Conservation (phyloP, 2,329 filamentous ascomycete genomes). For the Alternaria viburni region DNA sequence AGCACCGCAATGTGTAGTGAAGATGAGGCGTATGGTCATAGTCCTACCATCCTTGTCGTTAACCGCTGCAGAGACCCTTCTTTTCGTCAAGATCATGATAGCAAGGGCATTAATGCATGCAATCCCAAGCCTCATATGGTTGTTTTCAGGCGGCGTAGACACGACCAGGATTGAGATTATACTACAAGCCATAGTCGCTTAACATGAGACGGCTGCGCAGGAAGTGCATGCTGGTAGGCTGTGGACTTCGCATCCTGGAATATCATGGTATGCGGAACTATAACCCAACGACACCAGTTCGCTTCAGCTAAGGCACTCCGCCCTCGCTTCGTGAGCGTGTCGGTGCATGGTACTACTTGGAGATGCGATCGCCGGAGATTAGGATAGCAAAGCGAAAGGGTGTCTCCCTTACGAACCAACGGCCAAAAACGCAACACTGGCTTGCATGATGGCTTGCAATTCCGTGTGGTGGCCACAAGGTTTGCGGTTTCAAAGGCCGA, state of each 20-base stretch:
- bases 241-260: slow-evolving; percentile 19
- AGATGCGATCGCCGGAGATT: background rate
- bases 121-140: slow-evolving; percentile 15
- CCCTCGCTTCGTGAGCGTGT: background rate
- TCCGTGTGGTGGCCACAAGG: slow-evolving; percentile 6
- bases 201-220: slow-evolving; percentile 32
- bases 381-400: background rate
- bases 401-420: slow-evolving; percentile 1
- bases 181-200: slow-evolving; percentile 1
- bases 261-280: slow-evolving; percentile 12
- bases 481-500: slow-evolving; percentile 12
- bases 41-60: background rate
- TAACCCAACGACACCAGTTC: slow-evolving; percentile 11
- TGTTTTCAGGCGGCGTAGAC: slow-evolving; percentile 21
- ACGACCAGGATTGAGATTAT: slow-evolving; percentile 9
- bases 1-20: background rate
- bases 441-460: slow-evolving; percentile 15
- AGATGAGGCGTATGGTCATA: background rate
- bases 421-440: slow-evolving; percentile 2
- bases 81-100: background rate
- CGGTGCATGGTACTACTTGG: background rate
- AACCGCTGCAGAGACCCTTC: slow-evolving; percentile 7
- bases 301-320: background rate
- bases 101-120: slow-evolving; percentile 8
- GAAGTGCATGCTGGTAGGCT: slow-evolving; percentile 12